phyloP scores from a whole-genome alignment of 257 asterid species.

The Nicotiana paniculata region DNA sequence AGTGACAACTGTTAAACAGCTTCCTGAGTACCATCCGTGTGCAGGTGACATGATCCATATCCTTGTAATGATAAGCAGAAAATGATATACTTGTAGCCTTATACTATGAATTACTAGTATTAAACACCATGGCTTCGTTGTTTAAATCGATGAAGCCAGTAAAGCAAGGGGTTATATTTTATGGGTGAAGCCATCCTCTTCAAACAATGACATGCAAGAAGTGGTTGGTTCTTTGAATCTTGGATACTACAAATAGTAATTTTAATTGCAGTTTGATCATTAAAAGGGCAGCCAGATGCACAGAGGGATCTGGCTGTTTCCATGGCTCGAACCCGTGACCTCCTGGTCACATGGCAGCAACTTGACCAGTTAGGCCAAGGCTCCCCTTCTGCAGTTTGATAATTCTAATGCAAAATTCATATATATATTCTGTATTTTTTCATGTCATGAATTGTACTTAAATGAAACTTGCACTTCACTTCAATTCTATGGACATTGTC shows the following conservation, averaged over 20 bases:
- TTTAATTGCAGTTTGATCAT: background rate
- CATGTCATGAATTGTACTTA: background rate
- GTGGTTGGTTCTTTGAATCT: background rate
- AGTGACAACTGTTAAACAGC: slow-evolving; percentile 45
- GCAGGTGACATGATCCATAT: slow-evolving; percentile 22
- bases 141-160: background rate
- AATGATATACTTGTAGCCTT: background rate
- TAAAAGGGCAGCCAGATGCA: too few relatives aligned
- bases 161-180: background rate
- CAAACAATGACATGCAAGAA: background rate
- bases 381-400: too few relatives aligned
- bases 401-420: background rate
- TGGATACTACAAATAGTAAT: background rate
- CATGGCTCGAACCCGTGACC: too few relatives aligned
- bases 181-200: background rate
- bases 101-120: background rate
- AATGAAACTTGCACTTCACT: background rate
- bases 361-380: too few relatives aligned
- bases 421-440: background rate
- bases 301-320: too few relatives aligned
- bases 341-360: too few relatives aligned
- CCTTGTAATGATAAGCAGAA: slow-evolving; percentile 5
- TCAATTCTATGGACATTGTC: background rate
- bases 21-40: slow-evolving; percentile 40
- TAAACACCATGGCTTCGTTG: background rate